These are phyloP conservation scores for Ceratorhiza oryzae-sativae DNA, from an alignment of 1,284 basidiomycete genomes.

Conservation along the genomic window DNA sequence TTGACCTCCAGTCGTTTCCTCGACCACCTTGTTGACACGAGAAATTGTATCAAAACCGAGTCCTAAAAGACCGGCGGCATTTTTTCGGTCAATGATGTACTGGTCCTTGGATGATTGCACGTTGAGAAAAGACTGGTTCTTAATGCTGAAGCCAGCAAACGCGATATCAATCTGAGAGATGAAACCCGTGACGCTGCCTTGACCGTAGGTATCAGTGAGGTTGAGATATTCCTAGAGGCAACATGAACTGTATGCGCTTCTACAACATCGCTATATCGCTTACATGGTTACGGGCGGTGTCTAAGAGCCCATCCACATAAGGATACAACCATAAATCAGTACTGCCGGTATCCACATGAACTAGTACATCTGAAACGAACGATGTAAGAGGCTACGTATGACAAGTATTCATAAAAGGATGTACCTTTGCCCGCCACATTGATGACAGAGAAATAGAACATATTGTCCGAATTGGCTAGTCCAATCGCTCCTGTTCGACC, in stretches of 20 bases:
- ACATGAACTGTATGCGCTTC: neutral
- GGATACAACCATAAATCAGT: slow-evolving; percentile 34
- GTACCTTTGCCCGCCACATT: slow-evolving; percentile 23
- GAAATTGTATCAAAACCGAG: slow-evolving; percentile 27
- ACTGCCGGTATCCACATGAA: slow-evolving; percentile 18
- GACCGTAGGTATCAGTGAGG: slow-evolving; percentile 3
- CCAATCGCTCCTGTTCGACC: neutral
- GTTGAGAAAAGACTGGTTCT: slow-evolving; percentile 23
- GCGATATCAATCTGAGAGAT: neutral
- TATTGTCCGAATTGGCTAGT: neutral
- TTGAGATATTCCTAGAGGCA: neutral
- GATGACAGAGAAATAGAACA: neutral
- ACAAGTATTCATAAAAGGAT: neutral
- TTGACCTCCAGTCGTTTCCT: neutral
- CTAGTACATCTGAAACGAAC: slow-evolving; percentile 4
- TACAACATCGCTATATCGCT: neutral
- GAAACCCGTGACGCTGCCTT: slow-evolving; percentile 8
- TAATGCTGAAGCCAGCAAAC: slow-evolving; percentile 18
- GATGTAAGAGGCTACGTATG: neutral
- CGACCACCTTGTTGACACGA: neutral
- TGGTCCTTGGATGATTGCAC: neutral
- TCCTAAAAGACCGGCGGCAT: slow-evolving; percentile 2
- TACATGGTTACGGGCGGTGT: slow-evolving; percentile 16
- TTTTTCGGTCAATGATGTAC: neutral
- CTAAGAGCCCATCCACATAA: slow-evolving; percentile 3